A percentile compares a stretch with the other conserved stretches of the same genome.
These are phyloP conservation scores for Selaginella tamariscina DNA, from an alignment of 75 land plant species.

Conservation along the genomic window DNA sequence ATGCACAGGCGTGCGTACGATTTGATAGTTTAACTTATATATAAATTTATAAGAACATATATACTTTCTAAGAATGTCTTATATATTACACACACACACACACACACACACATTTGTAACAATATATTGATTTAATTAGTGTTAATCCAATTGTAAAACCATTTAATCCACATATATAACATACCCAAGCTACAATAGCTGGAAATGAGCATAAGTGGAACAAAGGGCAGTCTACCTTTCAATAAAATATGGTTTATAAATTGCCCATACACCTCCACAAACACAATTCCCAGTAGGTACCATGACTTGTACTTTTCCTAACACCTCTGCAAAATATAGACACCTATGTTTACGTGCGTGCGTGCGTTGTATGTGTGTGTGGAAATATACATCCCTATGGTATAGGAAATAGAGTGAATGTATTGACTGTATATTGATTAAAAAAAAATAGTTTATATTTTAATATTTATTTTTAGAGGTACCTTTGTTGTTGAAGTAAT, in stretches of 20 bases:
- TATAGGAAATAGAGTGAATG: not conserved
- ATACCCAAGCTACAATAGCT: conserved; percentile 66
- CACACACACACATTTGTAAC: too few relatives aligned
- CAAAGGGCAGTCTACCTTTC: conserved; percentile 47
- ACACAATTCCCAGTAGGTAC: conserved; percentile 51
- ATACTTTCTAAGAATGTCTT: too few relatives aligned
- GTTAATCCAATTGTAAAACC: too few relatives aligned
- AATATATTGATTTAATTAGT: too few relatives aligned
- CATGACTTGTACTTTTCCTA: conserved; percentile 28
- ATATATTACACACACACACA: too few relatives aligned
- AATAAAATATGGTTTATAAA: conserved; percentile 50
- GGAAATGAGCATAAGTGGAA: conserved; percentile 80
- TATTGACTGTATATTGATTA: not conserved
- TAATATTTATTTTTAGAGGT: not conserved
- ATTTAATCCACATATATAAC: conserved; percentile 48
- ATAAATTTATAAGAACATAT: too few relatives aligned
- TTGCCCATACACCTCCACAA: conserved; percentile 65
- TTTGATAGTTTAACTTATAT: too few relatives aligned
- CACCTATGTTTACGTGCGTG: too few relatives aligned
- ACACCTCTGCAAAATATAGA: not conserved
- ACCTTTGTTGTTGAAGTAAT: conserved; percentile 16
- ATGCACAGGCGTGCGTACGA: too few relatives aligned
- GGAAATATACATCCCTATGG: not conserved
- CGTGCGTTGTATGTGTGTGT: conserved; percentile 3
- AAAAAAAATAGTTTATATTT: not conserved